phyloP scores from a whole-genome alignment of 441 rosid species.

The Mallotus repandus region DNA sequence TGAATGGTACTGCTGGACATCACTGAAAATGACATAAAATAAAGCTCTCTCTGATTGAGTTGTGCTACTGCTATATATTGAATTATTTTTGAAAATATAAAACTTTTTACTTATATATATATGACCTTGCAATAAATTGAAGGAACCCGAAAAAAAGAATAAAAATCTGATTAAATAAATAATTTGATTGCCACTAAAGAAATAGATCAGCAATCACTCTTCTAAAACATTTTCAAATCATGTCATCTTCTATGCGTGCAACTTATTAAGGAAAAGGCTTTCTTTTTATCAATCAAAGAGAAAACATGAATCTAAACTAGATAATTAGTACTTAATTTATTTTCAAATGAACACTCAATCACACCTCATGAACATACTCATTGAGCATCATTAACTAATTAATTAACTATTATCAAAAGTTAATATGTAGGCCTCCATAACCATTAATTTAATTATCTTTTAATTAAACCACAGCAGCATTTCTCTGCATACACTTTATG shows the following conservation, averaged over 20 bases:
- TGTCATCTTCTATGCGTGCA: no score
- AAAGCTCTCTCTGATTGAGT: neutral
- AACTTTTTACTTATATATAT: no score
- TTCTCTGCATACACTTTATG: neutral
- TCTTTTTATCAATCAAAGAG: no score
- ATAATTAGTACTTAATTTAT: neutral
- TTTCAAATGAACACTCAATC: neutral
- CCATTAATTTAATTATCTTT: no score
- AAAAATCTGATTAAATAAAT: no score
- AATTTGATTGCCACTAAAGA: no score
- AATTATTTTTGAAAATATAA: no score
- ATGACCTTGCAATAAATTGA: no score
- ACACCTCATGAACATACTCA: conserved; percentile 5
- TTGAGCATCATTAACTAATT: neutral
- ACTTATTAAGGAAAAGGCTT: no score
- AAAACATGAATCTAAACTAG: neutral
- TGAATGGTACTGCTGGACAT: neutral
- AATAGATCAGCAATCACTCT: no score
- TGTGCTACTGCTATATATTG: no score
- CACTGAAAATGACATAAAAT: neutral
- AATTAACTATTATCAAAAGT: neutral
- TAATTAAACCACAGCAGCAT: neutral
- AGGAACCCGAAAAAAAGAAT: neutral
- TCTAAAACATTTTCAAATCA: no score
- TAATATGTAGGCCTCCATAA: conserved; percentile 4